phyloP scores from a whole-genome alignment of 495 filamentous ascomycete species.

The Talaromyces liani region DNA sequence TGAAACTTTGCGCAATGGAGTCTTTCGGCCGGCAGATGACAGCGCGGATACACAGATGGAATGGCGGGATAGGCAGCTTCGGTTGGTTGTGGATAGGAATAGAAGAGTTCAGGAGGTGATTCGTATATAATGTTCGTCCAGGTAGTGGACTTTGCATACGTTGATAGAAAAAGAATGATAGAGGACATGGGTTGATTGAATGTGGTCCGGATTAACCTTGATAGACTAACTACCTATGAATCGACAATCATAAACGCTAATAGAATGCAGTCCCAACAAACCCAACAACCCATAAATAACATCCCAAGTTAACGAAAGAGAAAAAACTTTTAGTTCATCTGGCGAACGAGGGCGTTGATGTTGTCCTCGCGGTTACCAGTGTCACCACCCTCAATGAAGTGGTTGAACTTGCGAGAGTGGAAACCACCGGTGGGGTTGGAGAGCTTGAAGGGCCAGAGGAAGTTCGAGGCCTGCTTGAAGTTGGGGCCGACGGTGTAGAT shows the following conservation, averaged over 20 bases:
- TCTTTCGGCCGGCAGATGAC: conserved; percentile 37
- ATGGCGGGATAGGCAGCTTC: conserved; percentile 53
- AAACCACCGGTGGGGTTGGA: conserved; percentile 96
- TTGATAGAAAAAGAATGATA: not conserved
- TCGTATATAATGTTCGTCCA: conserved; percentile 31
- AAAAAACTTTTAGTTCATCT: conserved; percentile 81
- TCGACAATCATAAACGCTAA: conserved; percentile 37
- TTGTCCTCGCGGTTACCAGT: conserved; percentile 97
- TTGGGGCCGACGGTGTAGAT: conserved; percentile 97
- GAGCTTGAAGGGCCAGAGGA: conserved; percentile 99
- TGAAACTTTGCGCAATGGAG: conserved; percentile 56
- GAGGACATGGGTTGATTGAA: conserved; percentile 3
- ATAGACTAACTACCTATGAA: conserved; percentile 12
- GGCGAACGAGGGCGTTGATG: conserved; percentile 92
- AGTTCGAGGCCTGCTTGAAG: conserved; percentile 99
- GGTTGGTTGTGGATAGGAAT: conserved; percentile 62
- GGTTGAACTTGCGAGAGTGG: conserved; percentile 93
- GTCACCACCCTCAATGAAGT: conserved; percentile 99
- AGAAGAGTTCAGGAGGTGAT: conserved; percentile 53
- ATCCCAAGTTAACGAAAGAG: conserved; percentile 13
- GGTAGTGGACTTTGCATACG: not conserved
- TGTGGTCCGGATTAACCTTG: conserved; percentile 9
- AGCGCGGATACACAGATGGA: conserved; percentile 17
- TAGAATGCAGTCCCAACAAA: conserved; percentile 21
- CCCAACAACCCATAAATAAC: conserved; percentile 25